These are phyloP conservation scores for Kockiozyma suomiensis DNA, from an alignment of 805 yeast species.

Conservation along the genomic window DNA sequence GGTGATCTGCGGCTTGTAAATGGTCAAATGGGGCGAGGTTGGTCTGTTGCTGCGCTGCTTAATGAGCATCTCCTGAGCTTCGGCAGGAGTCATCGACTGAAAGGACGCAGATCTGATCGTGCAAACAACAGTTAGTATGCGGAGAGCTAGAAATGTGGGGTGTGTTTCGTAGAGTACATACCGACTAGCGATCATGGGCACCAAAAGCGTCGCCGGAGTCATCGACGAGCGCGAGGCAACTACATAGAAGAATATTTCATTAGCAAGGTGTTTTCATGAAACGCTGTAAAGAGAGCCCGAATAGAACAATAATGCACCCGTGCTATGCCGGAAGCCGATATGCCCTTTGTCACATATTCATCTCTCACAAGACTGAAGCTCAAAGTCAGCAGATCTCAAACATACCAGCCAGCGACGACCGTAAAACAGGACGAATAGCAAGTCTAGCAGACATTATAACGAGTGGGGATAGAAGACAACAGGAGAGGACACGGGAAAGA, in stretches of 20 bases:
- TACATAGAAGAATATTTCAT: not conserved
- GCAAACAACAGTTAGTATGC: not conserved
- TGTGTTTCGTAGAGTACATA: not conserved
- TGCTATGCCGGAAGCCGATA: no score
- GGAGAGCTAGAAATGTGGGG: not conserved
- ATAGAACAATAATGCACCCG: not conserved
- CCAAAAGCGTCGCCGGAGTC: constrained; percentile 11
- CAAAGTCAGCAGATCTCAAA: no score
- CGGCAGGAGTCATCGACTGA: constrained; percentile 57
- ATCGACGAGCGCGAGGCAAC: constrained; percentile 5
- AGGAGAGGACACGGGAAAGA: not conserved
- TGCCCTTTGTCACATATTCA: no score
- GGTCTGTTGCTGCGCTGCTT: constrained; percentile 90
- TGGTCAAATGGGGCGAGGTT: constrained; percentile 82
- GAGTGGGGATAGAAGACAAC: no score
- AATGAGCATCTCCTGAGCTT: constrained; percentile 69
- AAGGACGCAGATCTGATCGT: constrained; percentile 39
- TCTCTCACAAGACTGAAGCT: no score
- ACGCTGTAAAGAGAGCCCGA: no score
- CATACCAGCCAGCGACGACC: constrained; percentile 16
- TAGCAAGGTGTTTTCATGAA: not conserved
- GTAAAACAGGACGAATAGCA: constrained; percentile 14
- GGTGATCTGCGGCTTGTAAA: constrained; percentile 90
- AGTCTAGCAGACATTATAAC: constrained; percentile 5
- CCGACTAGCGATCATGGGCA: constrained; percentile 21